Evolutionary conservation across 805 yeast genomes (phyloP).

Genomic region (Saturnispora serradocipensis): DNA sequence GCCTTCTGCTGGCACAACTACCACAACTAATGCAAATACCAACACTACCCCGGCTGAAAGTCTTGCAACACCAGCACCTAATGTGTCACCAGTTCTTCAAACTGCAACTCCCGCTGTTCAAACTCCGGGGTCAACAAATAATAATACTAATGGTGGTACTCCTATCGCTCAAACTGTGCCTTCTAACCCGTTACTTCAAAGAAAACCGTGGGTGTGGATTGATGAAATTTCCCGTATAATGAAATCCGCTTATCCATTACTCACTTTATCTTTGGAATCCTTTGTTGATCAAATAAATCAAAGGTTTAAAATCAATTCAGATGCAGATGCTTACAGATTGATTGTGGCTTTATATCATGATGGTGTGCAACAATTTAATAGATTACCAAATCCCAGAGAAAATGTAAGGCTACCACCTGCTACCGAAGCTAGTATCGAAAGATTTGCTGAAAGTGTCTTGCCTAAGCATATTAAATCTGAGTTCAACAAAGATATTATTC

Average conservation of each 20-base stretch:
- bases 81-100: constrained; percentile 3
- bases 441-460: constrained; percentile 87
- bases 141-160: not conserved
- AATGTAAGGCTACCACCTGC: constrained; percentile 85
- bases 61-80: constrained; percentile 3
- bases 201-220: constrained; percentile 91
- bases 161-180: constrained; percentile 2
- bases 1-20: not conserved
- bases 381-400: constrained; percentile 78
- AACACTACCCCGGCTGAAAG: not conserved
- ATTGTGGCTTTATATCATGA: constrained; percentile 89
- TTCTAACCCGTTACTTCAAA: constrained; percentile 8
- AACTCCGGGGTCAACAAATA: not conserved
- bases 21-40: not conserved
- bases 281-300: constrained; percentile 92
- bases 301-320: constrained; percentile 86
- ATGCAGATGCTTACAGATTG: constrained; percentile 91
- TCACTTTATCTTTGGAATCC: constrained; percentile 89
- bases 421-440: constrained; percentile 77
- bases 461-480: constrained; percentile 84
- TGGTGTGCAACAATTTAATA: constrained; percentile 82
- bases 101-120: constrained; percentile 4
- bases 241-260: constrained; percentile 91
- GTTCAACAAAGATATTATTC: constrained; percentile 84
- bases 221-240: constrained; percentile 88